phyloP scores from a whole-genome alignment of 352 stramenopile species.

The Phytophthora idaei region DNA sequence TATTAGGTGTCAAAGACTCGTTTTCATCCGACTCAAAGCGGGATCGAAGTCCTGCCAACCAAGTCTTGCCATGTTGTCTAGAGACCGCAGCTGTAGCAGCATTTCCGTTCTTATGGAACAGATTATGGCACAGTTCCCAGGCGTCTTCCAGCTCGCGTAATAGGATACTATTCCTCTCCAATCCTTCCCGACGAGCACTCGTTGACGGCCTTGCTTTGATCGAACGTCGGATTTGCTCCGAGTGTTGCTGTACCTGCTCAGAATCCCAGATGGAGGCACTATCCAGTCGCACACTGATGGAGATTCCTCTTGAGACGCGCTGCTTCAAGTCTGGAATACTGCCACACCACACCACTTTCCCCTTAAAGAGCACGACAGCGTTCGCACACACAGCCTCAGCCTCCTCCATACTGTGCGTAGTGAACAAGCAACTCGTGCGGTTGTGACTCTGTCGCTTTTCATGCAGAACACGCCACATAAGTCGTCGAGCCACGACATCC shows the following conservation, averaged over 20 bases:
- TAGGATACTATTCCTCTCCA: conserved; percentile 37
- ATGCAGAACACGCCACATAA: conserved; percentile 84
- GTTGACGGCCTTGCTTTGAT: conserved; percentile 27
- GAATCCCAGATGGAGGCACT: conserved; percentile 45
- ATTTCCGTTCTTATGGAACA: conserved; percentile 33
- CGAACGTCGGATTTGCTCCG: conserved; percentile 42
- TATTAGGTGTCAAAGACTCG: neutral
- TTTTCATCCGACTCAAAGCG: conserved; percentile 47
- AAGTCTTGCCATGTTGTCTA: conserved; percentile 39
- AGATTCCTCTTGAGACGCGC: conserved; percentile 65
- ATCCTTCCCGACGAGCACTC: conserved; percentile 6
- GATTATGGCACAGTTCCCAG: conserved; percentile 55
- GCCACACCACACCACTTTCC: conserved; percentile 72
- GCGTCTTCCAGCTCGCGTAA: conserved; percentile 51
- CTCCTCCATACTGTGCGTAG: conserved; percentile 88
- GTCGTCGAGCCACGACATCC: conserved; percentile 74
- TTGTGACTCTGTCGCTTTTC: conserved; percentile 55
- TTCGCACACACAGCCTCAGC: conserved; percentile 85
- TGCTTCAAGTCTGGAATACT: conserved; percentile 86
- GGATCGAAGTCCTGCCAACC: conserved; percentile 49
- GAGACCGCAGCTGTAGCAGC: conserved; percentile 16
- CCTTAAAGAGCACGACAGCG: conserved; percentile 77
- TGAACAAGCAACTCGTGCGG: conserved; percentile 77
- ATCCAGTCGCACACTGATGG: conserved; percentile 71
- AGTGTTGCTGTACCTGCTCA: conserved; percentile 48